Percentiles rank a stretch among this genome's conserved stretches.
Conservation (phyloP, 2,329 filamentous ascomycete genomes). For the Exophiala mesophila region DNA sequence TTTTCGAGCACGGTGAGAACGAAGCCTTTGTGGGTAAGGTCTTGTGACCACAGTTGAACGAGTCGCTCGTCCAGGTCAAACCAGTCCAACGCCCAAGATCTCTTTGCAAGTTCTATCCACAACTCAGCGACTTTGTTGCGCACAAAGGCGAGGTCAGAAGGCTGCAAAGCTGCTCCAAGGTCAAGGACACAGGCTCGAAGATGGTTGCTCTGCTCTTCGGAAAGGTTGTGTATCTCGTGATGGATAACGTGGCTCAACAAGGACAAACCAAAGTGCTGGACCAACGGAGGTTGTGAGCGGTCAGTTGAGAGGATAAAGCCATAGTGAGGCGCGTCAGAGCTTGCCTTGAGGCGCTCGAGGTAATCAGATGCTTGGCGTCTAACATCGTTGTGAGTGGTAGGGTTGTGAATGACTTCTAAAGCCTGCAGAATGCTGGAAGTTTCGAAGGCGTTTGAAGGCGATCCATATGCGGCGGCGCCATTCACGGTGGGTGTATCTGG, state of each 20-base stretch:
- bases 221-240: constrained; percentile 75
- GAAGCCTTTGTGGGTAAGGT: constrained; percentile 69
- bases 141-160: constrained; percentile 72
- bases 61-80: constrained; percentile 86
- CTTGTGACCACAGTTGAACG: constrained; percentile 68
- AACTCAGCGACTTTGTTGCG: constrained; percentile 91
- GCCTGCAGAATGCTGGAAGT: constrained; percentile 66
- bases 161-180: constrained; percentile 66
- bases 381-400: constrained; percentile 72
- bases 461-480: constrained; percentile 9
- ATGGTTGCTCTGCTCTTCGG: constrained; percentile 59
- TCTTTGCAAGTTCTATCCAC: constrained; percentile 92
- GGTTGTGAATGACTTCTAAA: constrained; percentile 79
- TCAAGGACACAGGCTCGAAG: constrained; percentile 73
- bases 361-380: constrained; percentile 79
- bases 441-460: constrained; percentile 19
- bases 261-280: constrained; percentile 90
- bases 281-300: constrained; percentile 67
- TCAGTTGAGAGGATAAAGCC: constrained; percentile 79
- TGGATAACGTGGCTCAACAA: constrained; percentile 85
- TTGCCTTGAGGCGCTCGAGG: constrained; percentile 78
- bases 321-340: constrained; percentile 73
- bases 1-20: constrained; percentile 86
- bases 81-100: constrained; percentile 90
- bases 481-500: constrained; percentile 3